Evolutionary conservation across 768 basidiomycete genomes (phyloP), one percentile per base, ranked within the genome.

Genomic region (Tylopilus balloui): DNA sequence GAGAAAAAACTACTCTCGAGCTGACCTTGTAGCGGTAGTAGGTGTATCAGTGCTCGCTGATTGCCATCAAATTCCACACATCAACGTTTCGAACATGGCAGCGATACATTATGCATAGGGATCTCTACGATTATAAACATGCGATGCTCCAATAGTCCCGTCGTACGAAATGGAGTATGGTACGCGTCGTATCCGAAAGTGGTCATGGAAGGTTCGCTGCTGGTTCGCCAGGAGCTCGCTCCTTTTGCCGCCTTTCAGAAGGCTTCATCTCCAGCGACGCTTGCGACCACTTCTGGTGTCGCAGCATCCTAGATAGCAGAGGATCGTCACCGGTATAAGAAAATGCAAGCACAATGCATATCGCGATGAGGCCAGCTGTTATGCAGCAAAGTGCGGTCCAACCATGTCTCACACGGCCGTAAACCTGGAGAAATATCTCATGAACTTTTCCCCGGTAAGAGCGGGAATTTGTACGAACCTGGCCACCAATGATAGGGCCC

Each of bases 401-500:
- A 7, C 86, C 86, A 14, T 71, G 65, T 25, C 49, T 63, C 27
- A 74, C 51, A 60, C 76, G 76, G 51, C 79, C 77, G 55, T 84
- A 87, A 21, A 88, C 72, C 84, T 88, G 31, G 6, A 42, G 9
- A 32, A 20, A 31, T 13, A 42, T 50, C 17, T 42, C 41, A 47
- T 54, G 17, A 45, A 45, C 29, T 14, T 19, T 17, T 36, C 17
- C 5, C 31, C 11, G 3, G 20, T 0, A 42, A 25, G 20, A 12
- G 14, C n/a, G 10, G 28, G 48, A 24, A n/a, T 8, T 14, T 40
- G 25, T 8, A 71, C 59, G 42, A 48, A 71, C 84, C 73, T 87
- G 82, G 44, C 86, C 84, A 17, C 84, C 84, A 37, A 87, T 68
- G 35, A 86, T 64, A 19, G 86, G 86, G 0, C 86, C 86, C 51